Base-by-base conservation (phyloP, 2,329 filamentous ascomycete genomes). In the Pleomassaria siparia region DNA sequence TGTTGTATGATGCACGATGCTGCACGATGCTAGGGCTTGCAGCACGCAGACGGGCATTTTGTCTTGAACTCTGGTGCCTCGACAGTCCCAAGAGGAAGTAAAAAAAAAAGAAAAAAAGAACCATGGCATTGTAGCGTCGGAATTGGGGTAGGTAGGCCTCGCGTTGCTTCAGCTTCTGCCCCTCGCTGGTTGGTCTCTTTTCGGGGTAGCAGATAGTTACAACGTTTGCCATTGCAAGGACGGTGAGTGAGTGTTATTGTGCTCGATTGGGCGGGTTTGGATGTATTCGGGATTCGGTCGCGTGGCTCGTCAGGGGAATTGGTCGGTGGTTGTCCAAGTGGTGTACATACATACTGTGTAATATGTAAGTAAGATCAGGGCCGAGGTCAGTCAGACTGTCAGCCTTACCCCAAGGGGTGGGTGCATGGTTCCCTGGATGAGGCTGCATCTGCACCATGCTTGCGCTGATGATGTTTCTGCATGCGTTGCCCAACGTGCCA, bases 151-250 rank as follows among this genome's bases (percentile, higher is more conserved):
- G 30, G 35, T 10, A 32, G 21, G 42, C 22, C 37, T 44, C 11
- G 26, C 45, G 39, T 45, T 13, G 30, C 40, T 47, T 44, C 44
- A 47, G 40, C 43, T 47, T 35, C 37, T 28, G 44, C 43, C 50
- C 35, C 37, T 41, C 21, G 18, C 39, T 22, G 29, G 37, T 41
- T 22, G 29, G 37, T 43, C 10, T 16, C 30, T 18, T 22, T 16
- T 20, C 15, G 37, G 37, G 37, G 9, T 9, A 13, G 22, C 18
- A 12, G 36, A 50, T 37, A 43, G 40, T 52, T 61, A 61, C 51
- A 60, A 65, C 61, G 62, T 65, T 57, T 64, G 62, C 62, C 54
- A 54, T 49, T 43, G 42, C 43, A 50, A 32, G 13, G 16, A 29
- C 42, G 30, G 37, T 41, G 39, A 40, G 30, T 43, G 37, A 39